These are phyloP conservation scores for Trichoderma sp. DNA, from an alignment of 2,329 filamentous ascomycete species.

Conservation along the genomic window DNA sequence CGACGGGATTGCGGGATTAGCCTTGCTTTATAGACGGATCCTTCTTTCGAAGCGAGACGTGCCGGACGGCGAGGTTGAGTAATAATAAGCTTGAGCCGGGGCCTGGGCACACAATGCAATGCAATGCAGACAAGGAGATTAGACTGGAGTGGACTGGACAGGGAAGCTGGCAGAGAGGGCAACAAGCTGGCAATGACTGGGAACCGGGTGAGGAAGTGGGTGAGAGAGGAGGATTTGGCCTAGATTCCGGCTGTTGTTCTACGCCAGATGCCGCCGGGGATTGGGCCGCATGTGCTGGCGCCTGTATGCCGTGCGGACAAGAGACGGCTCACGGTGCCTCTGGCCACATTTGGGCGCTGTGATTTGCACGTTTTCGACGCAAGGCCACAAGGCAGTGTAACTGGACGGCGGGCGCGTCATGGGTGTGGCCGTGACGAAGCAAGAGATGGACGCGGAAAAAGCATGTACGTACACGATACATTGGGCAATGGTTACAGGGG, in stretches of 20 bases:
- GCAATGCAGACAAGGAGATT: background rate
- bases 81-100: background rate
- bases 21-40: background rate
- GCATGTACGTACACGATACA: slow-evolving; percentile 5
- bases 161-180: background rate
- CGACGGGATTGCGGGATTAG: background rate
- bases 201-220: background rate
- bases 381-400: background rate
- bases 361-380: background rate
- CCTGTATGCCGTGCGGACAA: slow-evolving; percentile 12
- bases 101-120: background rate
- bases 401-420: background rate
- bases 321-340: background rate
- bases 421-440: background rate
- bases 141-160: background rate
- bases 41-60: background rate
- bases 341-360: background rate
- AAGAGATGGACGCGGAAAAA: background rate
- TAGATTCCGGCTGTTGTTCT: background rate
- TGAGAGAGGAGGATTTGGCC: background rate
- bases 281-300: background rate
- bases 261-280: slow-evolving; percentile 7
- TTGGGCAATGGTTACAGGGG: too few species aligned
- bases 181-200: background rate
- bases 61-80: background rate